Conservation (phyloP, 768 basidiomycete genomes). For the Lentinula detonsa region DNA sequence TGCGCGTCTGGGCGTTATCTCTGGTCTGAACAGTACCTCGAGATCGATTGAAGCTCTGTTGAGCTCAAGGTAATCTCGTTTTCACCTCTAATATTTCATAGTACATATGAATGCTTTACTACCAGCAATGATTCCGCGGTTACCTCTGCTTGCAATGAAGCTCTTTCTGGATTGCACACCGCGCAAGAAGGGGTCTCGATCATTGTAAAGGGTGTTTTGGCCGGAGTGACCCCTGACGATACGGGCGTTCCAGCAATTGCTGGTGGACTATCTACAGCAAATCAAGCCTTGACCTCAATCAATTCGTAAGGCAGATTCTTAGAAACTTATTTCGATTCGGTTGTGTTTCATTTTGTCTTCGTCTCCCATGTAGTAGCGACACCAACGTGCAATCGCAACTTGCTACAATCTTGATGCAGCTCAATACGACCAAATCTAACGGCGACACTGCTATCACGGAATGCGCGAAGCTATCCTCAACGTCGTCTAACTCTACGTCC, state of each 20-base stretch:
- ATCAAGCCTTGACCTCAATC: constrained; percentile 10
- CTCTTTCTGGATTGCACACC: constrained; percentile 13
- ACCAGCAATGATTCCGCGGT: constrained; percentile 12
- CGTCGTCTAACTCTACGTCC: not conserved
- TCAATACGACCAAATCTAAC: not conserved
- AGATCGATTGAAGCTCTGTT: constrained; percentile 12
- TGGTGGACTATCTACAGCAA: constrained; percentile 12
- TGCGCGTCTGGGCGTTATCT: constrained; percentile 19
- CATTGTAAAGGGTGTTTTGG: constrained; percentile 17
- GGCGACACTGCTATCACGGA: not conserved
- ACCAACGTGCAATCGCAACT: not conserved
- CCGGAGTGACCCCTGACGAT: constrained; percentile 15
- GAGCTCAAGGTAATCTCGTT: not conserved
- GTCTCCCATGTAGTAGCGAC: not conserved
- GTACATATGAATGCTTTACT: not conserved
- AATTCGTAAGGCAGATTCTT: not conserved
- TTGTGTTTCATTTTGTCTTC: not conserved
- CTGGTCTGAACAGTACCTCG: constrained; percentile 16
- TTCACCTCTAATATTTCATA: not conserved
- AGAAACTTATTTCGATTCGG: not conserved
- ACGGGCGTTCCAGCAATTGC: constrained; percentile 13
- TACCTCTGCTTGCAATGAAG: constrained; percentile 8
- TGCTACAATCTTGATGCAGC: not conserved
- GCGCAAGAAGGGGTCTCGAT: constrained; percentile 14
- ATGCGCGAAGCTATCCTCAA: not conserved